Evolutionary conservation across 2,329 filamentous ascomycete genomes (phyloP).

Genomic region (Madurella fahalii): DNA sequence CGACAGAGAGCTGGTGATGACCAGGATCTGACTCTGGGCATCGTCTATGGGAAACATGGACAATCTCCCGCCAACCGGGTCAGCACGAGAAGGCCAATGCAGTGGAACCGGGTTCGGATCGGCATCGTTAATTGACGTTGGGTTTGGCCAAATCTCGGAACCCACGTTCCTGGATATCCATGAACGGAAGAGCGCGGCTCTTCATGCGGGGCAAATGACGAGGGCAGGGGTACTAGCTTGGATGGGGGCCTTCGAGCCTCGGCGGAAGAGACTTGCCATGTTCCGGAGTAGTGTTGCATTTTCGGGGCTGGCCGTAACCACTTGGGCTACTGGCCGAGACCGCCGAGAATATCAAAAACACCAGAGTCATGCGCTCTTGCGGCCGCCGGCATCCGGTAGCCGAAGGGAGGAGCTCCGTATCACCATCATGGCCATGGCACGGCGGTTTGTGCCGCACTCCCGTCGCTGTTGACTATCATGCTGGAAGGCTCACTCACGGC

Average conservation of each 20-base stretch:
- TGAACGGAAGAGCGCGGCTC: conserved; percentile 28
- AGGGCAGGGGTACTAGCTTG: conserved; percentile 15
- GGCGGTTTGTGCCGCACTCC: too few species aligned
- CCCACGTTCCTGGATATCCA: conserved; percentile 30
- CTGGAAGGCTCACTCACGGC: too few species aligned
- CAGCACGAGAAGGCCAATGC: conserved; percentile 5
- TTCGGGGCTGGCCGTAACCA: conserved; percentile 6
- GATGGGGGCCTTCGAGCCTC: conserved; percentile 8
- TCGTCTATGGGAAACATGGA: conserved; percentile 17
- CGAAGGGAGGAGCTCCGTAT: too few species aligned
- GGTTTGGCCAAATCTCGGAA: conserved; percentile 26
- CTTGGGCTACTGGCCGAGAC: conserved; percentile 10
- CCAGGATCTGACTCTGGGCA: neutral
- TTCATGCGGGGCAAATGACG: conserved; percentile 18
- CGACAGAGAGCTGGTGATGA: neutral
- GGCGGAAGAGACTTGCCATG: conserved; percentile 21
- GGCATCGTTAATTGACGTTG: conserved; percentile 18
- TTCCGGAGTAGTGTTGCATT: conserved; percentile 22
- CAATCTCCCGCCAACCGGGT: conserved; percentile 26
- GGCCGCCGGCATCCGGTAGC: neutral
- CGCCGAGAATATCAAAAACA: conserved; percentile 2
- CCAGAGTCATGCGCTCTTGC: conserved; percentile 8
- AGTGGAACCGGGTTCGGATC: conserved; percentile 22
- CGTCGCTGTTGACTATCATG: too few species aligned
- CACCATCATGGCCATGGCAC: too few species aligned